Base-by-base conservation (phyloP, 2,329 filamentous ascomycete genomes). In the Oidium heveae region DNA sequence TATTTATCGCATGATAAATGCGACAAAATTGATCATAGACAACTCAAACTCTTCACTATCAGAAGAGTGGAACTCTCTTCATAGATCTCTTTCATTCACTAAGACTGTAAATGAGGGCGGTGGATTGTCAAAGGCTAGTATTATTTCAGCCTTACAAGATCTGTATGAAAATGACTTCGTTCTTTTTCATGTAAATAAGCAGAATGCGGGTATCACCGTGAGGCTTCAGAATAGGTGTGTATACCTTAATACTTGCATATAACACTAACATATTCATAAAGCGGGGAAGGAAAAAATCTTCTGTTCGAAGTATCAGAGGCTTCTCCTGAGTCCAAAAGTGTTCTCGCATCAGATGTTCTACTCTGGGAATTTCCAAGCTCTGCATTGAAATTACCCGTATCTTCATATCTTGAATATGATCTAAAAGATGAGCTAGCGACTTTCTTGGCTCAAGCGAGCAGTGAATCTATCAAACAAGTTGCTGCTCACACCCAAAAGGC, bases 291-390 rank as follows among this genome's bases (percentile, higher is more conserved):
- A 28, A 33, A 65, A 55, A 22, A 58, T 60, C 57, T 72, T 59
- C 41, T 75, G 57, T 73, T 80, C 51, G 79, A 83, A 62, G 69
- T 70, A 0, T 82, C 82, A 55, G 78, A 83, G 61, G 68, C 73
- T 0, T 77, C 77, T 0, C 68, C 79, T 0, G 61, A 61, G 2
- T 74, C 72, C 1, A 67, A 74, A 50, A 65, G 70, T 12, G 72
- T 80, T 1, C 66, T 80, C 1, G 65, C 74, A 0, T 63, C 72
- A 20, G 70, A 70, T 34, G 71, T 76, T 7, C 63, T 83, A 0
- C 61, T 68, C 53, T 79, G 77, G 71, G 69, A 73, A 20, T 83
- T 83, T 58, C 79, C 79, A 0, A 75, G 72, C 0, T 66, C 65
- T 12, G 70, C 73, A 0, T 71, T 74, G 0, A 66, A 68, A 0